Conservation (phyloP, 2,329 filamentous ascomycete species). For the Rhynchosporium agropyri region DNA sequence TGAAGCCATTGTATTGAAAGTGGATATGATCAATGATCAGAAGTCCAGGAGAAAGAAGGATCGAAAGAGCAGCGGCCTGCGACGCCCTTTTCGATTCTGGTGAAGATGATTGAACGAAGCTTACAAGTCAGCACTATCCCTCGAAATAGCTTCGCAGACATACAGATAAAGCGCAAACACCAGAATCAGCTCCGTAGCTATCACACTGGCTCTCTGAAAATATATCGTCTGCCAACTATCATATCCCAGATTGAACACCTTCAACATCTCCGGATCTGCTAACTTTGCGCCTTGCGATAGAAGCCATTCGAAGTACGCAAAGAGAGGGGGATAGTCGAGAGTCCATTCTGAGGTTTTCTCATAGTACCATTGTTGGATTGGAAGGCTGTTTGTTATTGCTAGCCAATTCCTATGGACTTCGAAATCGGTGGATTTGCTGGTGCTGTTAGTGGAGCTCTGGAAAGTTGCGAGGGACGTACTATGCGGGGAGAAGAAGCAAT, state of each 20-base stretch:
- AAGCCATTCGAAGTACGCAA: constrained; percentile 94
- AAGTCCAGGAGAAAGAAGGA: constrained; percentile 88
- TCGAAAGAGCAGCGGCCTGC: constrained; percentile 84
- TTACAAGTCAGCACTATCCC: constrained; percentile 44
- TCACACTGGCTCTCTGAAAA: constrained; percentile 89
- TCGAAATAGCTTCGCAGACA: constrained; percentile 31
- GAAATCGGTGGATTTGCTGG: constrained; percentile 96
- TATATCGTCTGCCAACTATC: constrained; percentile 92
- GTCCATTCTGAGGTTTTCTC: constrained; percentile 99
- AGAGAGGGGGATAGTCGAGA: constrained; percentile 97
- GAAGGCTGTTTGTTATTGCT: constrained; percentile 88
- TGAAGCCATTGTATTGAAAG: constrained; percentile 98
- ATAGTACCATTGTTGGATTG: constrained; percentile 89
- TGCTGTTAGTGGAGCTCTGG: constrained; percentile 4
- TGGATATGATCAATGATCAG: constrained; percentile 98
- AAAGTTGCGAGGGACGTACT: constrained; percentile 62
- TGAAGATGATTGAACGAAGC: constrained; percentile 74
- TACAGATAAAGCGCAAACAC: constrained; percentile 80
- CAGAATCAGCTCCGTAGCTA: constrained; percentile 80
- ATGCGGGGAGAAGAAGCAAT: constrained; percentile 88
- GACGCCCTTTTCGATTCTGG: constrained; percentile 69
- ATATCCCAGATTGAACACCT: constrained; percentile 78
- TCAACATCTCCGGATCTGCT: constrained; percentile 79
- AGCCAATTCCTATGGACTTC: constrained; percentile 99
- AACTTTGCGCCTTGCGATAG: constrained; percentile 80